Base-by-base conservation (phyloP, 1,284 basidiomycete genomes). In the Tilletia setariae region DNA sequence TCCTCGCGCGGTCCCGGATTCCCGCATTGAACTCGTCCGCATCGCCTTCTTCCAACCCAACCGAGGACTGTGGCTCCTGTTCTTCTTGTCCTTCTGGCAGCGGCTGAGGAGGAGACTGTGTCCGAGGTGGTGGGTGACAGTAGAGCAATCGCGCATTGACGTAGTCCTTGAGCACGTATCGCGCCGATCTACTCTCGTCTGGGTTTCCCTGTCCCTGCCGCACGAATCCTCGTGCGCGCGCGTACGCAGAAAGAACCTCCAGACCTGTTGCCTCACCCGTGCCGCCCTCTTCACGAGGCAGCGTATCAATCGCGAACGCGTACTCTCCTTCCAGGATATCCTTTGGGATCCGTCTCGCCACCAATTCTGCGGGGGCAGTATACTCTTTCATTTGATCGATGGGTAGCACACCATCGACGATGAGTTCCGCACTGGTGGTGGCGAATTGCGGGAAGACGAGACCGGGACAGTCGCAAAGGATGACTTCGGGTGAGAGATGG, bases 401-500 rank as follows among this genome's bases (percentile, higher is more conserved):
- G 0, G 95, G 96, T 66, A 98, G 84, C 1, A 98, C 94, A 72
- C 96, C 96, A 80, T 98, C 94, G 75, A 94, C 96, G 28, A 98
- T 91, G 67, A 99, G 86, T 72, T 95, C 94, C 4, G 95, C 96
- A 79, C 92, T 69, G 6, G 77, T 79, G 11, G 79, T 80, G 21
- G 81, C 79, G 42, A 98, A 98, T 79, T 98, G 96, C 6, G 96
- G 96, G 83, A 98, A 98, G 19, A 98, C 96, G 32, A 98, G 86
- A 85, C 96, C 96, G 15, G 96, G 96, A 85, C 96, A 99, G 85
- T 99, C 96, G 79, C 95, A 98, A n/a, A 99, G 87, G 15, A 92
- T 87, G 63, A 98, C 91, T 2, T 88, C 86, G 32, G 91, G 88
- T 0, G 94, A 94, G 30, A 98, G 87, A 74, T 94, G 88, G 72